Evolutionary conservation across 164 flowering plant genomes (phyloP).

Genomic region (Macadamia integrifolia): DNA sequence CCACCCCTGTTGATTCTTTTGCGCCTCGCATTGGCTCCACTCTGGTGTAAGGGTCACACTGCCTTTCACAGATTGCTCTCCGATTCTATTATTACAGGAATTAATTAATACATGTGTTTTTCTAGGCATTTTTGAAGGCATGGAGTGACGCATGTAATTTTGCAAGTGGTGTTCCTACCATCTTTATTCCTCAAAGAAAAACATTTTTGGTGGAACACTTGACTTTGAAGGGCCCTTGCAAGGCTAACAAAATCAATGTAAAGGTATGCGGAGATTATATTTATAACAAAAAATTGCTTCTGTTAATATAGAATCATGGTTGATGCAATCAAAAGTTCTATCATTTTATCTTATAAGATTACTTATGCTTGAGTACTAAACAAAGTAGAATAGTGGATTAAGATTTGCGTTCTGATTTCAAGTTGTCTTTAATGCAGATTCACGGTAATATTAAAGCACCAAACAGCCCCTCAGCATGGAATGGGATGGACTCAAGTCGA

Average conservation of each 20-base stretch:
- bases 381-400: too few species aligned
- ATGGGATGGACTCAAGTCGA: constrained; percentile 1
- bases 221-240: constrained; percentile 17
- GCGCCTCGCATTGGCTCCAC: too few species aligned
- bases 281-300: not conserved
- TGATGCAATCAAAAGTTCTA: too few species aligned
- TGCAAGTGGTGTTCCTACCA: not conserved
- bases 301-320: too few species aligned
- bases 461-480: not conserved
- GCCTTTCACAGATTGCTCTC: too few species aligned
- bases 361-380: too few species aligned
- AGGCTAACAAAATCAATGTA: not conserved
- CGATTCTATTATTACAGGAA: too few species aligned
- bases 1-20: too few species aligned
- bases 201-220: constrained; percentile 15
- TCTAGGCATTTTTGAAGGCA: constrained; percentile 20
- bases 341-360: too few species aligned
- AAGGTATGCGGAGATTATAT: not conserved
- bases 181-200: constrained; percentile 11
- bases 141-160: constrained; percentile 17
- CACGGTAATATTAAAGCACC: constrained; percentile 10
- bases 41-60: too few species aligned
- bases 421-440: not conserved
- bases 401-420: too few species aligned
- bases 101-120: too few species aligned